Conservation (phyloP, 2,329 filamentous ascomycete species). For the Bisporella sp. region DNA sequence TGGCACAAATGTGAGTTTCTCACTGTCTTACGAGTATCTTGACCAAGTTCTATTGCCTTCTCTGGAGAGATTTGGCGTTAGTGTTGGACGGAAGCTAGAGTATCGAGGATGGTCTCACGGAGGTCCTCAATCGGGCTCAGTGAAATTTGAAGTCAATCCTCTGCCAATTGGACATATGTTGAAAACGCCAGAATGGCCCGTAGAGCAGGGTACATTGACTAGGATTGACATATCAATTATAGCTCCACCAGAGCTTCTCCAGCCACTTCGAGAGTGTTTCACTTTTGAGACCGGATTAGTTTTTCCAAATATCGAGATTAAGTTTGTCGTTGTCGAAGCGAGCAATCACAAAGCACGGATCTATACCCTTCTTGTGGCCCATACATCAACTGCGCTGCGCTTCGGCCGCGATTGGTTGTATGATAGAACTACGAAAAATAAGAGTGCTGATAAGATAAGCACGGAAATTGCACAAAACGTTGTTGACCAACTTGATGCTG, state of each 20-base stretch:
- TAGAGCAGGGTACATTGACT: constrained; percentile 30
- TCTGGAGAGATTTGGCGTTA: constrained; percentile 45
- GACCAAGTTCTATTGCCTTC: constrained; percentile 53
- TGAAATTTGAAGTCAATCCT: constrained; percentile 40
- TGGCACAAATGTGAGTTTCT: constrained; percentile 52
- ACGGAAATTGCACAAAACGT: constrained; percentile 38
- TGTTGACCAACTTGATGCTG: constrained; percentile 37
- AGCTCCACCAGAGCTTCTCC: constrained; percentile 37
- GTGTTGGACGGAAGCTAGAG: constrained; percentile 37
- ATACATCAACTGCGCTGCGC: constrained; percentile 36
- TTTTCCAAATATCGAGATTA: constrained; percentile 38
- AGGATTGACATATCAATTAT: constrained; percentile 45
- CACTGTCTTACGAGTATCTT: constrained; percentile 54
- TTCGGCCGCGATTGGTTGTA: constrained; percentile 44
- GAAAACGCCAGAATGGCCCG: constrained; percentile 23
- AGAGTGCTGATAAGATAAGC: constrained; percentile 23
- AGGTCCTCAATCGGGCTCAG: constrained; percentile 19
- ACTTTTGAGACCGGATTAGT: constrained; percentile 31
- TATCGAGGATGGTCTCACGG: constrained; percentile 41
- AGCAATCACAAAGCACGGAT: constrained; percentile 43
- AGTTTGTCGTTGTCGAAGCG: constrained; percentile 42
- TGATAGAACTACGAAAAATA: constrained; percentile 32
- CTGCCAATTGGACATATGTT: constrained; percentile 33
- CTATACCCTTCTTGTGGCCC: constrained; percentile 51
- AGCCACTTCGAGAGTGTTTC: constrained; percentile 34